phyloP scores from a whole-genome alignment of 1,284 basidiomycete genomes.

The Pholiota adiposa region DNA sequence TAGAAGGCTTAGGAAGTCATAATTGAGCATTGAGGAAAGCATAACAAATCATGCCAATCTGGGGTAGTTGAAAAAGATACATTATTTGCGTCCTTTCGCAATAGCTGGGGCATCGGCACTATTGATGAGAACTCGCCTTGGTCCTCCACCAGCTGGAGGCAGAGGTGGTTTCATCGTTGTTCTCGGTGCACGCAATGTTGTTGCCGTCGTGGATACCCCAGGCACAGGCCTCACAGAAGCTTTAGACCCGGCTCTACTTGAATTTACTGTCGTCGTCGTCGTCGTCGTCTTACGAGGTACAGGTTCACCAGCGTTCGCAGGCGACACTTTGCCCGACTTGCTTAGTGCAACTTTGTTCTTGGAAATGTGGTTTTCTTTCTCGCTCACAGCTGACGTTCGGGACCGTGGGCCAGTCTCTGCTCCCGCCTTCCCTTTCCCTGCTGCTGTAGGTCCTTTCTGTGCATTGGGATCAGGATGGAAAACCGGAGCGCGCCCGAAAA shows the following conservation, averaged over 20 bases:
- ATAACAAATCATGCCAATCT: constrained; percentile 3
- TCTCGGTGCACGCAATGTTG: constrained; percentile 11
- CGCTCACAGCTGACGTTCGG: constrained; percentile 34
- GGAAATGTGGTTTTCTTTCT: constrained; percentile 47
- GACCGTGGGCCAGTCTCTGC: constrained; percentile 28
- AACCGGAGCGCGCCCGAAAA: constrained; percentile 17
- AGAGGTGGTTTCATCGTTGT: constrained; percentile 12
- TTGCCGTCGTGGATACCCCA: neutral
- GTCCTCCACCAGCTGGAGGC: constrained; percentile 47
- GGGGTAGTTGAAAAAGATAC: no score
- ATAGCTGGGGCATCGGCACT: constrained; percentile 59
- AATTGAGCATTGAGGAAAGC: constrained; percentile 1
- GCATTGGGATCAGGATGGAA: constrained; percentile 24
- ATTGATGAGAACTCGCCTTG: constrained; percentile 59
- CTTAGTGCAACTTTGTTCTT: constrained; percentile 21
- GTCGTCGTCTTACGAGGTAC: constrained; percentile 11
- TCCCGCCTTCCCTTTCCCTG: constrained; percentile 40
- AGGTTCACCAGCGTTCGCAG: constrained; percentile 12
- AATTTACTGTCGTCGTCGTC: constrained; percentile 5
- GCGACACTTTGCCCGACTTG: constrained; percentile 25
- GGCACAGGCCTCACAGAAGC: constrained; percentile 22
- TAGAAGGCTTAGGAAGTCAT: neutral
- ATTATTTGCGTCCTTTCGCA: constrained; percentile 38
- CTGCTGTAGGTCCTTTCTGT: constrained; percentile 27
- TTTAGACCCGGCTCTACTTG: constrained; percentile 20